phyloP scores from a whole-genome alignment of 768 basidiomycete genomes.

The Baorangia bicolor region DNA sequence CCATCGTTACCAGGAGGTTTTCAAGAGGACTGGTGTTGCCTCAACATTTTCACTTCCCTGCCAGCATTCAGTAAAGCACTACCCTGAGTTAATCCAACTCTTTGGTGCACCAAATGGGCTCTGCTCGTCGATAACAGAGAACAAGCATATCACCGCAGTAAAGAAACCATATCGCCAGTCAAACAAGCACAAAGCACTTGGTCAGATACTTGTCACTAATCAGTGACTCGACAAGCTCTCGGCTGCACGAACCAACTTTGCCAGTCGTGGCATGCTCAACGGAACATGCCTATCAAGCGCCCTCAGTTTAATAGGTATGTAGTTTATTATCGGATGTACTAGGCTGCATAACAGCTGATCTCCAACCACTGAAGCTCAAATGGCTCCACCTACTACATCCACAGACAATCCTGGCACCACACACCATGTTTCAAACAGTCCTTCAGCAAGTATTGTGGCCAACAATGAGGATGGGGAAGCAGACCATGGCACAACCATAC shows the following conservation, averaged over 20 bases:
- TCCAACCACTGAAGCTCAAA: too few relatives aligned
- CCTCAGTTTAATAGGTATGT: too few relatives aligned
- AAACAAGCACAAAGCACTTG: conserved; percentile 20
- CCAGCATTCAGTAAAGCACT: conserved; percentile 36
- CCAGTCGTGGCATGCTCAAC: too few relatives aligned
- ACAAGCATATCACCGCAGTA: conserved; percentile 36
- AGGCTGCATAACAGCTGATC: too few relatives aligned
- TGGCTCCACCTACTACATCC: too few relatives aligned
- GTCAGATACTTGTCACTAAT: conserved; percentile 34
- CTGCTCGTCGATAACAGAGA: conserved; percentile 37
- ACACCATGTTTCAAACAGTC: too few relatives aligned
- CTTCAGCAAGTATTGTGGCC: not conserved
- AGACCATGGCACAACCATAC: not conserved
- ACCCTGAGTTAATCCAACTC: conserved; percentile 16
- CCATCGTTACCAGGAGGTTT: conserved; percentile 21
- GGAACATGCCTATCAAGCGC: too few relatives aligned
- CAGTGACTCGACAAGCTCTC: conserved; percentile 30
- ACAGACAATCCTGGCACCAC: too few relatives aligned
- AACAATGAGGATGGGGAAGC: not conserved
- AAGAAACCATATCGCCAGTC: conserved; percentile 35
- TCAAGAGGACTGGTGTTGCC: conserved; percentile 15
- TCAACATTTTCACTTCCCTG: conserved; percentile 27
- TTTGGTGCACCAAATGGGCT: too few relatives aligned
- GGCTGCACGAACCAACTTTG: conserved; percentile 11
- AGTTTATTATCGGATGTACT: too few relatives aligned